Percentiles rank a stretch among this genome's conserved stretches.
Conservation (phyloP, 2,329 filamentous ascomycete species). For the Colletotrichum simmondsii region DNA sequence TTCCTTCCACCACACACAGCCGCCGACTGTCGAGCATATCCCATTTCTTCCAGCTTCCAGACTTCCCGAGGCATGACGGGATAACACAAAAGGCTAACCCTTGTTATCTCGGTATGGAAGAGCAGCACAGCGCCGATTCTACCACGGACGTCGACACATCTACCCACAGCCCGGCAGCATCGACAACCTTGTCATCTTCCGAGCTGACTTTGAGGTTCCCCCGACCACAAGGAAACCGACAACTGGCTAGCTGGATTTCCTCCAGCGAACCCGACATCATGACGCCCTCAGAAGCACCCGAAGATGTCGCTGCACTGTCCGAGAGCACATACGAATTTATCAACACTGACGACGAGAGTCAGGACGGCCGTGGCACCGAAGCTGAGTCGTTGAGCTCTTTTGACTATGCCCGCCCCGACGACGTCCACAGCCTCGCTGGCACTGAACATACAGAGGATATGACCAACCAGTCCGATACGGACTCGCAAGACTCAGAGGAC, state of each 20-base stretch:
- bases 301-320: slow-evolving; percentile 62
- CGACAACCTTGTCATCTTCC: slow-evolving; percentile 48
- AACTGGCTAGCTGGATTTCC: slow-evolving; percentile 69
- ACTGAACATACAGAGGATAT: slow-evolving; percentile 58
- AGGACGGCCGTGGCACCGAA: slow-evolving; percentile 59
- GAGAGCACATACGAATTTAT: slow-evolving; percentile 70
- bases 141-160: slow-evolving; percentile 24
- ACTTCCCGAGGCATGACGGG: slow-evolving; percentile 50
- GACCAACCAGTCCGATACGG: slow-evolving; percentile 27
- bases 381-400: slow-evolving; percentile 63
- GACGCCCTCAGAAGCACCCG: slow-evolving; percentile 53
- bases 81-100: slow-evolving; percentile 44
- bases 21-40: not conserved
- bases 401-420: slow-evolving; percentile 59
- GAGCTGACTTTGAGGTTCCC: slow-evolving; percentile 67
- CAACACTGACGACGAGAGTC: slow-evolving; percentile 63
- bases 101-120: slow-evolving; percentile 63
- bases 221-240: slow-evolving; percentile 63
- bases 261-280: slow-evolving; percentile 68
- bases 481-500: slow-evolving; percentile 27
- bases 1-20: not conserved
- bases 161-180: slow-evolving; percentile 39
- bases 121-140: slow-evolving; percentile 45
- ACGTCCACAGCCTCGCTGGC: slow-evolving; percentile 62
- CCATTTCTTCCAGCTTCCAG: slow-evolving; percentile 4